Evolutionary conservation across 164 flowering plant species (phyloP).

Genomic region (Liriodendron chinense): DNA sequence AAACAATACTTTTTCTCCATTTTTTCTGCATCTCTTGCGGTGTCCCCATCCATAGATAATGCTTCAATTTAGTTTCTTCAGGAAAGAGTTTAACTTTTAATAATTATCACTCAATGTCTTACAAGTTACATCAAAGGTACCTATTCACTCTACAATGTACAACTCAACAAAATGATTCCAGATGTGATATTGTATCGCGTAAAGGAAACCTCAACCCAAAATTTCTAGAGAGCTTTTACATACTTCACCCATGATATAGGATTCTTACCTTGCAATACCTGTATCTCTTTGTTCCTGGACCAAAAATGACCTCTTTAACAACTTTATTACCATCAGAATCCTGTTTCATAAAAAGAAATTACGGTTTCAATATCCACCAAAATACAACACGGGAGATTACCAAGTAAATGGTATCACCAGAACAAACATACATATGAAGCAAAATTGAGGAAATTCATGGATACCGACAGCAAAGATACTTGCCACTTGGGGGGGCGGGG

Average conservation of each 20-base stretch:
- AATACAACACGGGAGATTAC: slow-evolving; percentile 1
- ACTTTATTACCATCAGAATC: slow-evolving; percentile 80
- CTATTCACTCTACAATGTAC: neutral
- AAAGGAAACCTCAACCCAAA: neutral
- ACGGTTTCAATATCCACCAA: neutral
- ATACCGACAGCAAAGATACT: no score
- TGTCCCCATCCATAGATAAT: no score
- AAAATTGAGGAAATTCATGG: no score
- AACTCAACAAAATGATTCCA: neutral
- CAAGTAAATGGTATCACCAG: slow-evolving; percentile 1
- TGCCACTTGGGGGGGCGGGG: no score
- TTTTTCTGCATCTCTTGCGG: no score
- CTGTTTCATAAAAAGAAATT: slow-evolving; percentile 31
- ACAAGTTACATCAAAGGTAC: neutral
- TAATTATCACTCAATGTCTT: neutral
- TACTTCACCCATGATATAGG: neutral
- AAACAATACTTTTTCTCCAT: no score
- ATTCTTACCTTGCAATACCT: slow-evolving; percentile 71
- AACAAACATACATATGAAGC: no score
- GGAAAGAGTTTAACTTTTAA: no score
- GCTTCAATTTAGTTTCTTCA: neutral
- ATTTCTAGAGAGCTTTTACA: neutral
- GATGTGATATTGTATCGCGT: neutral
- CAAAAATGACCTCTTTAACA: slow-evolving; percentile 70
- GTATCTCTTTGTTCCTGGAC: slow-evolving; percentile 70